A percentile compares a stretch with the other conserved stretches of the same genome.
phyloP scores from a whole-genome alignment of 2,329 filamentous ascomycete genomes.

The Scytalidium sp. region DNA sequence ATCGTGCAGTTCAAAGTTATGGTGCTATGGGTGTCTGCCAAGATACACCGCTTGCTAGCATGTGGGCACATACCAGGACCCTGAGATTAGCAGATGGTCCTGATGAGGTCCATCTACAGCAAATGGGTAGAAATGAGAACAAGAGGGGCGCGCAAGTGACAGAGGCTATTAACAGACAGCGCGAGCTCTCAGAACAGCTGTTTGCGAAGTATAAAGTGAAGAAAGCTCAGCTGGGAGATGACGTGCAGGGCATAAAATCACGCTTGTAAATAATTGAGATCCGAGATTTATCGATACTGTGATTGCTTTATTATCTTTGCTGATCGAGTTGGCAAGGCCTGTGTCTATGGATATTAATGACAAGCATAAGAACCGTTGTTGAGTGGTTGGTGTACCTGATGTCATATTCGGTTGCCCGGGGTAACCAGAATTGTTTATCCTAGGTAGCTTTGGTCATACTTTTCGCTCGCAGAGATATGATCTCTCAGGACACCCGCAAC shows the following conservation, averaged over 20 bases:
- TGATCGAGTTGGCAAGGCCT: neutral
- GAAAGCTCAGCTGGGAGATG: conserved; percentile 22
- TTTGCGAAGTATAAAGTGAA: conserved; percentile 55
- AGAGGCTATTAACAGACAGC: conserved; percentile 61
- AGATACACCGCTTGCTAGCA: conserved; percentile 84
- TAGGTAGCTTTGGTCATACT: neutral
- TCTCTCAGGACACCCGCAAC: neutral
- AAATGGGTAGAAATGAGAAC: conserved; percentile 80
- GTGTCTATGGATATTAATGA: neutral
- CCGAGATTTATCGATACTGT: too few relatives aligned
- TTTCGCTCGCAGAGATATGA: neutral
- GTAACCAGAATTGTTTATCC: neutral
- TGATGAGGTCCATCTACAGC: conserved; percentile 89
- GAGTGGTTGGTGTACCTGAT: too few relatives aligned
- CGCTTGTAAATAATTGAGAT: neutral
- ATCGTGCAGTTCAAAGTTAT: conserved; percentile 90
- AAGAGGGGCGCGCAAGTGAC: conserved; percentile 61
- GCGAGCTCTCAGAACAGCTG: conserved; percentile 61
- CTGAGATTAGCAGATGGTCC: conserved; percentile 88
- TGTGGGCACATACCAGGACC: conserved; percentile 80
- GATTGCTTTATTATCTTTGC: too few relatives aligned
- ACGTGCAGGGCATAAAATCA: neutral
- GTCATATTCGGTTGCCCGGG: neutral
- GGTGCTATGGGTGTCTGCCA: conserved; percentile 89
- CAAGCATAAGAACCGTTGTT: neutral